Evolutionary conservation across 2,329 filamentous ascomycete genomes (phyloP).

Genomic region (Aspergillus vadensis): DNA sequence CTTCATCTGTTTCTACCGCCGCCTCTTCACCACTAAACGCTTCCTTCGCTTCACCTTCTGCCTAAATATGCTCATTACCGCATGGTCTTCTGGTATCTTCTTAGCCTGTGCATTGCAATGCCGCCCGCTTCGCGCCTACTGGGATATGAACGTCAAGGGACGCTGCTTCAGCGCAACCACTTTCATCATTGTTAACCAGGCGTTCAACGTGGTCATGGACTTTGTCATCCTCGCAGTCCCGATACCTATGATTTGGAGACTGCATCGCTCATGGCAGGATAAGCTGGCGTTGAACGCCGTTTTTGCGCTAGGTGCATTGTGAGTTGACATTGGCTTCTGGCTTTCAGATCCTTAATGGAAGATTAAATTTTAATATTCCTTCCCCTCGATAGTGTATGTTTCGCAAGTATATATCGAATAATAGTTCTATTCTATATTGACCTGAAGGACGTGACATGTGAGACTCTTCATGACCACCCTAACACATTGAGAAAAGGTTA

Average conservation of each 20-base stretch:
- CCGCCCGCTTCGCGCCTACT: slow-evolving; percentile 28
- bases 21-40: neutral
- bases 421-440: neutral
- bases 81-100: slow-evolving; percentile 30
- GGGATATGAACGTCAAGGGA: slow-evolving; percentile 25
- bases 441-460: neutral
- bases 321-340: neutral
- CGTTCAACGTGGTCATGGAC: slow-evolving; percentile 32
- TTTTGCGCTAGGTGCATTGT: slow-evolving; percentile 1
- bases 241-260: slow-evolving; percentile 32
- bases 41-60: neutral
- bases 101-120: slow-evolving; percentile 31
- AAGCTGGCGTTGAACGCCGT: slow-evolving; percentile 32
- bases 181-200: slow-evolving; percentile 34
- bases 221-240: slow-evolving; percentile 30
- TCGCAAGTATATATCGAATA: neutral
- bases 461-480: neutral
- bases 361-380: neutral
- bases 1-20: neutral
- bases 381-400: neutral
- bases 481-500: neutral
- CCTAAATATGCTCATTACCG: slow-evolving; percentile 19
- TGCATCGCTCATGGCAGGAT: slow-evolving; percentile 32
- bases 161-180: slow-evolving; percentile 24
- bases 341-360: neutral